phyloP scores from a whole-genome alignment of 208 protist species.

The Crithidia thermophila region DNA sequence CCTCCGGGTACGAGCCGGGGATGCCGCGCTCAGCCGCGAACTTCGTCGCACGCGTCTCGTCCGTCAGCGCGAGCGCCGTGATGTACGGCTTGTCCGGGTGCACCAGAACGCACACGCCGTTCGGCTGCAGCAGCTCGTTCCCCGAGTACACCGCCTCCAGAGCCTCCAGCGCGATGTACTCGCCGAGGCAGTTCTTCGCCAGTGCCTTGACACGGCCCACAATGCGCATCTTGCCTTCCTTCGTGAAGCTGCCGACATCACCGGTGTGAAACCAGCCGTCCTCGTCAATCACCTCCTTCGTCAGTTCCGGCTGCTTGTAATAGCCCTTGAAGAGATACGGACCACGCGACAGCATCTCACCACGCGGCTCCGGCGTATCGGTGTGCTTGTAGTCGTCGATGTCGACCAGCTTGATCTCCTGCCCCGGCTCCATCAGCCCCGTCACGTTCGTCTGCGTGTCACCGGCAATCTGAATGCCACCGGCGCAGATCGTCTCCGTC shows the following conservation, averaged over 20 bases:
- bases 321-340: slow-evolving; percentile 90
- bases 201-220: slow-evolving; percentile 93
- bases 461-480: slow-evolving; percentile 61
- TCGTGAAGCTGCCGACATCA: slow-evolving; percentile 75
- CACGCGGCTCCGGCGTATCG: slow-evolving; percentile 68
- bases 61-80: slow-evolving; percentile 53
- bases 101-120: slow-evolving; percentile 80
- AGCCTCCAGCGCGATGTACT: slow-evolving; percentile 91
- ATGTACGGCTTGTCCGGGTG: slow-evolving; percentile 84
- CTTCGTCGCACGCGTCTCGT: slow-evolving; percentile 36
- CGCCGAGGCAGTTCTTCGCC: slow-evolving; percentile 92
- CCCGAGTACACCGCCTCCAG: slow-evolving; percentile 78
- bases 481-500: slow-evolving; percentile 88
- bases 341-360: slow-evolving; percentile 84
- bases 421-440: slow-evolving; percentile 61
- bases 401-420: slow-evolving; percentile 94
- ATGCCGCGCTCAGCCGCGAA: slow-evolving; percentile 63
- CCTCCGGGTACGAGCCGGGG: slow-evolving; percentile 30
- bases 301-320: slow-evolving; percentile 90
- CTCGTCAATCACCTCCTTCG: slow-evolving; percentile 78
- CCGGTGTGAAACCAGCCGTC: slow-evolving; percentile 94
- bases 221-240: slow-evolving; percentile 73
- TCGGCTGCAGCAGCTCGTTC: slow-evolving; percentile 65
- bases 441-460: slow-evolving; percentile 61
- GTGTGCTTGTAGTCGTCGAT: slow-evolving; percentile 86